A percentile compares a stretch with the other conserved stretches of the same genome.
These are phyloP conservation scores for Sporothrix dimorphospora DNA, from an alignment of 2,329 filamentous ascomycete genomes.

Conservation along the genomic window DNA sequence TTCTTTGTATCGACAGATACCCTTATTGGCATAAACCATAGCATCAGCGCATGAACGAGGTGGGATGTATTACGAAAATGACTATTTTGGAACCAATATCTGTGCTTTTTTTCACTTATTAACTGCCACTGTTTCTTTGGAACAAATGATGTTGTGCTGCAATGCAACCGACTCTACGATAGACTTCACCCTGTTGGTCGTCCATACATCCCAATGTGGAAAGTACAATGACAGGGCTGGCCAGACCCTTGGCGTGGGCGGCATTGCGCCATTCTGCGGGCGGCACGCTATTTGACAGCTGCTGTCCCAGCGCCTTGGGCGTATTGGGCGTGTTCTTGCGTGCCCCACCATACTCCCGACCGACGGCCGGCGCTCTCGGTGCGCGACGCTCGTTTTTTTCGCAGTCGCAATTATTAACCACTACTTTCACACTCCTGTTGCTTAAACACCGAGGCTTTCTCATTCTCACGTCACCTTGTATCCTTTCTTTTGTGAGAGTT, in stretches of 20 bases:
- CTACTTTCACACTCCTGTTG: too few species aligned
- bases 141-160: not conserved
- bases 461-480: not conserved
- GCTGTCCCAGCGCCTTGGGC: not conserved
- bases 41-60: not conserved
- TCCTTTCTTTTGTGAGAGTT: not conserved
- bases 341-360: constrained; percentile 24
- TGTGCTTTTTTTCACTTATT: not conserved
- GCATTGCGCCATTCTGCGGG: constrained; percentile 31
- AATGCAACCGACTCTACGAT: not conserved
- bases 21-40: not conserved
- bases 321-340: not conserved
- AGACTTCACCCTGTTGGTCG: not conserved
- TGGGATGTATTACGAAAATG: not conserved
- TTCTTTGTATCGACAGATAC: not conserved
- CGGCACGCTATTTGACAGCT: constrained; percentile 25
- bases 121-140: not conserved
- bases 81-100: not conserved
- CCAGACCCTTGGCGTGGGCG: constrained; percentile 8
- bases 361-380: constrained; percentile 25
- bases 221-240: constrained; percentile 3
- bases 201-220: constrained; percentile 4
- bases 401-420: constrained; percentile 2
- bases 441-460: not conserved
- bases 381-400: constrained; percentile 5